phyloP scores from a whole-genome alignment of 371 early-diverging fungal species.

The Cokeromyces recurvatus region DNA sequence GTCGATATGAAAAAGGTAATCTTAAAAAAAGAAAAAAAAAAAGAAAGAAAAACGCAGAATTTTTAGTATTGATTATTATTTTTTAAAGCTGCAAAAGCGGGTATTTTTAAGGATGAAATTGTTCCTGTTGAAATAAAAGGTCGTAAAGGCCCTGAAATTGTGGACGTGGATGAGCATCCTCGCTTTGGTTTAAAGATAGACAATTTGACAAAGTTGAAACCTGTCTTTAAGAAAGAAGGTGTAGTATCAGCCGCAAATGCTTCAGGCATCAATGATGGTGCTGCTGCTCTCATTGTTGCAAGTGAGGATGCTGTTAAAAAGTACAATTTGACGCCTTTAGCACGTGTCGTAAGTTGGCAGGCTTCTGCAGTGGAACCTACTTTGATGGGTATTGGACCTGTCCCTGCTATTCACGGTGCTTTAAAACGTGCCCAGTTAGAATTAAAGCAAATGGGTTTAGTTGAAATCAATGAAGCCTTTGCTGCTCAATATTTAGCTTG shows the following conservation, averaged over 20 bases:
- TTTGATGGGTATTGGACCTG: constrained; percentile 94
- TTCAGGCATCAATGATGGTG: constrained; percentile 96
- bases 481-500: constrained; percentile 92
- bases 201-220: constrained; percentile 69
- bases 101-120: constrained; percentile 81
- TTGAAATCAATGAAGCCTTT: constrained; percentile 99
- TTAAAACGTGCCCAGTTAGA: constrained; percentile 77
- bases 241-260: constrained; percentile 94
- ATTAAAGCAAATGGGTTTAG: constrained; percentile 81
- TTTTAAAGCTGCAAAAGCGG: constrained; percentile 44
- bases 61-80: not conserved
- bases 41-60: too few relatives aligned
- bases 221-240: constrained; percentile 92
- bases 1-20: constrained; percentile 75
- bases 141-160: constrained; percentile 61
- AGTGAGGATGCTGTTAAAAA: constrained; percentile 82
- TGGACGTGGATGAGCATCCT: constrained; percentile 87
- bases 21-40: not conserved
- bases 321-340: constrained; percentile 78
- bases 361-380: constrained; percentile 81
- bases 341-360: constrained; percentile 84
- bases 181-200: constrained; percentile 83
- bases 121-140: constrained; percentile 82
- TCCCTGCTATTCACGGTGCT: constrained; percentile 85
- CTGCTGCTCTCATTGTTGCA: constrained; percentile 87